phyloP scores from a whole-genome alignment of 768 basidiomycete species.

The Leccinum ochraceum region DNA sequence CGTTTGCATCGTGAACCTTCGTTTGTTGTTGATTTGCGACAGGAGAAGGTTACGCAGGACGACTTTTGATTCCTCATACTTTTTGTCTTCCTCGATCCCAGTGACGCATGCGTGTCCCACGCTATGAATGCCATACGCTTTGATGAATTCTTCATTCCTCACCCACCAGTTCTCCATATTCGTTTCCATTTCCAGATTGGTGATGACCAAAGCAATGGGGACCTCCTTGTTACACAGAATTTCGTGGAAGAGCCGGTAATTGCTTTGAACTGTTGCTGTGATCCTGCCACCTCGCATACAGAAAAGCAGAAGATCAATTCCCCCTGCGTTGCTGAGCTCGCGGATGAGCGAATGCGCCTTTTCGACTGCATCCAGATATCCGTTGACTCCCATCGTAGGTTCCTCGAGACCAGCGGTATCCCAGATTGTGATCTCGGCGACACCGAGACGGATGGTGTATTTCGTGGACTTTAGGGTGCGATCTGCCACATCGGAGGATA shows the following conservation, averaged over 20 bases:
- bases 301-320: constrained; percentile 38
- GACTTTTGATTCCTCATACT: constrained; percentile 36
- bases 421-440: constrained; percentile 24
- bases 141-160: constrained; percentile 29
- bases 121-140: constrained; percentile 28
- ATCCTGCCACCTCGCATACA: constrained; percentile 38
- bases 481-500: constrained; percentile 34
- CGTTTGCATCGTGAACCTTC: constrained; percentile 25
- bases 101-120: constrained; percentile 45
- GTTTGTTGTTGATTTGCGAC: constrained; percentile 12
- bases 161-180: constrained; percentile 40
- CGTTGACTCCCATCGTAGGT: constrained; percentile 29
- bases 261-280: constrained; percentile 33
- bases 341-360: constrained; percentile 31
- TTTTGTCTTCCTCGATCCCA: constrained; percentile 34
- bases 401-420: constrained; percentile 35
- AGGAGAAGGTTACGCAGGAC: constrained; percentile 24
- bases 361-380: constrained; percentile 30
- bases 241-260: constrained; percentile 42
- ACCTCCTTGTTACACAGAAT: constrained; percentile 41
- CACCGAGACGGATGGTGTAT: constrained; percentile 22
- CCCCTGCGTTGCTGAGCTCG: constrained; percentile 25
- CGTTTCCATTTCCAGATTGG: constrained; percentile 39
- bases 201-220: constrained; percentile 42
- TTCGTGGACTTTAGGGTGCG: constrained; percentile 35